Percentiles rank a stretch among this genome's conserved stretches.
Evolutionary conservation across 129 eudicot genomes (phyloP).

Genomic region (Heracleum sosnowskyi): DNA sequence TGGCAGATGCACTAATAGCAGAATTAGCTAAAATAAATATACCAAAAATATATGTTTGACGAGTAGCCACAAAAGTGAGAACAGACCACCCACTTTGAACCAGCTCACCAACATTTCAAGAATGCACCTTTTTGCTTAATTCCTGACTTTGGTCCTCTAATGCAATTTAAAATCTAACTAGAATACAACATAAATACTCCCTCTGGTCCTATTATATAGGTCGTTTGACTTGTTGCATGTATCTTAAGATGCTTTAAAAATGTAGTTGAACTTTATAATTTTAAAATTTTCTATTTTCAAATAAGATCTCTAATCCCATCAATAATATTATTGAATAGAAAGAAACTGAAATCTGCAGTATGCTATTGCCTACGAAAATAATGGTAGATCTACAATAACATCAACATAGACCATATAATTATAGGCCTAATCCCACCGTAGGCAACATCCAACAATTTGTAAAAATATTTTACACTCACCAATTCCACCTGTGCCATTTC

Average conservation of each 20-base stretch:
- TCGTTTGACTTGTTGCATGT: not conserved
- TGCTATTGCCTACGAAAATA: not conserved
- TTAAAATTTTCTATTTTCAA: not conserved
- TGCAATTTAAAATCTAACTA: not conserved
- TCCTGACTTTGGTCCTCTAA: not conserved
- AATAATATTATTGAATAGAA: not conserved
- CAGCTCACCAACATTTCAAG: not conserved
- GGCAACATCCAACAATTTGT: not conserved
- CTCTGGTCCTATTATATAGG: not conserved
- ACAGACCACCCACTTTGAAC: not conserved
- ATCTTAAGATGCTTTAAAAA: not conserved
- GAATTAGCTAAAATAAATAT: not conserved
- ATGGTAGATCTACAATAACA: not conserved
- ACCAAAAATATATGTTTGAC: not conserved
- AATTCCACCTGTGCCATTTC: conserved; percentile 65
- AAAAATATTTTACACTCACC: conserved; percentile 34
- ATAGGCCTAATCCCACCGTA: too few species aligned
- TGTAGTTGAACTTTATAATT: not conserved
- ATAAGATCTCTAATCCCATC: not conserved
- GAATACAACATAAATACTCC: not conserved
- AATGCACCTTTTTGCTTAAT: not conserved
- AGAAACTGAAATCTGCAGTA: not conserved
- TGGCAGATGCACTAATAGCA: not conserved
- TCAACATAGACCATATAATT: not conserved
- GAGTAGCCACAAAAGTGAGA: not conserved